Conservation (phyloP, 345 rosid genomes). For the Corchorus capsularis region DNA sequence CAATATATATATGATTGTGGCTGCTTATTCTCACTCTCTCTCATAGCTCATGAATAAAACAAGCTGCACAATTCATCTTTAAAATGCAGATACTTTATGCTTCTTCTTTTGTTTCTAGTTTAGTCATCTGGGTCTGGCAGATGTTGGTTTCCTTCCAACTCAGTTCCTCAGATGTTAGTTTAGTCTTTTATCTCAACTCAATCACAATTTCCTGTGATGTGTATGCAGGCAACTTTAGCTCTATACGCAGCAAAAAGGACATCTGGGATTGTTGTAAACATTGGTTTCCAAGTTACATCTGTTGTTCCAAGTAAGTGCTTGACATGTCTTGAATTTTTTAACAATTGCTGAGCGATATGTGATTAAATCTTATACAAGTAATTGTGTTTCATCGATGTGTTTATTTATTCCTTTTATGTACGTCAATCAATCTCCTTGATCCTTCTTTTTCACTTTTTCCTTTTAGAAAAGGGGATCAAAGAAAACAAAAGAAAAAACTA, state of each 20-base stretch:
- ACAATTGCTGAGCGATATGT: background rate
- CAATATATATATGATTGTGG: background rate
- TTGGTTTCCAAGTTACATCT: constrained; percentile 89
- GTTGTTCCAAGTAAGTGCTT: constrained; percentile 77
- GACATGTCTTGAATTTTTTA: background rate
- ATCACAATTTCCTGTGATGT: constrained; percentile 19
- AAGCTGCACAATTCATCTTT: background rate
- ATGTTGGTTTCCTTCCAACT: background rate
- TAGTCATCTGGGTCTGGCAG: background rate
- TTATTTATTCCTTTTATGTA: background rate
- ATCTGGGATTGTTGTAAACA: constrained; percentile 87
- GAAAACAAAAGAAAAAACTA: background rate
- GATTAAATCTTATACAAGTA: background rate
- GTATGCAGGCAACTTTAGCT: constrained; percentile 79
- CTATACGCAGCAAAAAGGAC: constrained; percentile 70
- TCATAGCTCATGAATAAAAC: background rate
- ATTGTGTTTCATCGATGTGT: background rate
- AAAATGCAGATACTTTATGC: background rate
- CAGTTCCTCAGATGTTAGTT: background rate
- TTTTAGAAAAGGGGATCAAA: background rate
- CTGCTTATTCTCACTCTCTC: background rate
- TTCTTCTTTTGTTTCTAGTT: background rate
- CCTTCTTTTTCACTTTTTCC: background rate
- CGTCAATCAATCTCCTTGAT: background rate
- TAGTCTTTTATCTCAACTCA: background rate